Percentiles rank a stretch among this genome's conserved stretches.
Conservation (phyloP, 2,329 filamentous ascomycete species). For the Monilinia fructigena region DNA sequence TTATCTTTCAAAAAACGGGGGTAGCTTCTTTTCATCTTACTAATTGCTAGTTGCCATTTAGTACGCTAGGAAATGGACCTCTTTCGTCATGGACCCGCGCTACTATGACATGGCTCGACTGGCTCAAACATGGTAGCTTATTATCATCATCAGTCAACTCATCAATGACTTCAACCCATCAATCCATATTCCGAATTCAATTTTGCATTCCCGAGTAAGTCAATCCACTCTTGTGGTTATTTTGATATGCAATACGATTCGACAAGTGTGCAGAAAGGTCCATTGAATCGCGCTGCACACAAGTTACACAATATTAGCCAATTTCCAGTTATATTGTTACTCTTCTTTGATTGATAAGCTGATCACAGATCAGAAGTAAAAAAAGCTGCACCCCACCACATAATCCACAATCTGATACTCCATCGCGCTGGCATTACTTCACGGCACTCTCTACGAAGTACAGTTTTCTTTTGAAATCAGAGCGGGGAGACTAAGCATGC, state of each 20-base stretch:
- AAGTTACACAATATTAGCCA: not conserved
- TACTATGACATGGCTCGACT: not conserved
- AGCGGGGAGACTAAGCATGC: slow-evolving; percentile 7
- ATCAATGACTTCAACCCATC: not conserved
- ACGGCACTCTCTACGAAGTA: not conserved
- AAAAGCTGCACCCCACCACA: not conserved
- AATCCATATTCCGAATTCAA: not conserved
- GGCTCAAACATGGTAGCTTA: slow-evolving; percentile 1
- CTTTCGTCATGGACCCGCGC: not conserved
- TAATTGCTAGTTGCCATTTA: not conserved
- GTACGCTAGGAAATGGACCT: not conserved
- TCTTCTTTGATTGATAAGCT: slow-evolving; percentile 22
- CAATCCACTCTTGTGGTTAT: not conserved
- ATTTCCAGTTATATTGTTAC: not conserved
- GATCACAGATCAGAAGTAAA: slow-evolving; percentile 9
- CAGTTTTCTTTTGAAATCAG: not conserved
- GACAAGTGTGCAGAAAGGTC: not conserved
- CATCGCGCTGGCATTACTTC: not conserved
- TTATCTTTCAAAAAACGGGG: not conserved
- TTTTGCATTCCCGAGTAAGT: not conserved
- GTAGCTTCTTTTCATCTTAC: not conserved
- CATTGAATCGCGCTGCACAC: not conserved
- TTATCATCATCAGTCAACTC: slow-evolving; percentile 2
- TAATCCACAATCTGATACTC: slow-evolving; percentile 6
- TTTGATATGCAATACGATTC: not conserved